These are phyloP conservation scores for Lojkania enalia DNA, from an alignment of 2,329 filamentous ascomycete species.

Conservation along the genomic window DNA sequence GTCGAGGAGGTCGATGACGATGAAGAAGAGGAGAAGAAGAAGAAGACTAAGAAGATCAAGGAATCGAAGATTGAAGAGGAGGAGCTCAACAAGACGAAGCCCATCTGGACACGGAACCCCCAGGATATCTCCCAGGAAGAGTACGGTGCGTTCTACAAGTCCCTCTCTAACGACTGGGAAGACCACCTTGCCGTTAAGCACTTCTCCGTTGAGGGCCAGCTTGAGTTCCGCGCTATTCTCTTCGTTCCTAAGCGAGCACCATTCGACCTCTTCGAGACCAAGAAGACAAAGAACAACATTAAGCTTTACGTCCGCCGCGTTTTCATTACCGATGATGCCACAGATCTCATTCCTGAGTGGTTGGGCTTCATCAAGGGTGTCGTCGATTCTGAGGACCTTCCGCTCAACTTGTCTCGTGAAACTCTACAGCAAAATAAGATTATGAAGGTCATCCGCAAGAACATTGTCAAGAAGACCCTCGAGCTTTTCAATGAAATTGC, in stretches of 20 bases:
- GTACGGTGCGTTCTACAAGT: slow-evolving; percentile 99
- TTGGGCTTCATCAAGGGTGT: slow-evolving; percentile 99
- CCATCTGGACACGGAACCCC: slow-evolving; percentile 99
- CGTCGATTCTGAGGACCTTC: slow-evolving; percentile 98
- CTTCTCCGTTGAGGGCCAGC: slow-evolving; percentile 99
- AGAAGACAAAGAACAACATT: slow-evolving; percentile 99
- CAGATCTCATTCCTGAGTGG: slow-evolving; percentile 99
- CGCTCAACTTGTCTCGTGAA: slow-evolving; percentile 99
- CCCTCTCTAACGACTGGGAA: slow-evolving; percentile 99
- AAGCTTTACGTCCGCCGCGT: slow-evolving; percentile 99
- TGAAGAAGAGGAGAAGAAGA: slow-evolving; percentile 80
- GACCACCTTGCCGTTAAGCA: slow-evolving; percentile 99
- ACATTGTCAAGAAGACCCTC: slow-evolving; percentile 99
- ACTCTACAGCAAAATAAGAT: slow-evolving; percentile 99
- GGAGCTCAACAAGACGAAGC: slow-evolving; percentile 99
- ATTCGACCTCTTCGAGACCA: slow-evolving; percentile 99
- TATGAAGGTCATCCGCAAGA: slow-evolving; percentile 99
- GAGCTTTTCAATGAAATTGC: slow-evolving; percentile 99
- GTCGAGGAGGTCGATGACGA: slow-evolving; percentile 92
- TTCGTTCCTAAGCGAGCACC: slow-evolving; percentile 99
- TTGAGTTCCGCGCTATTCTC: slow-evolving; percentile 99
- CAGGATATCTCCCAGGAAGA: slow-evolving; percentile 94
- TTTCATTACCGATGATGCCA: slow-evolving; percentile 99
- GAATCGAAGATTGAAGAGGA: slow-evolving; percentile 98
- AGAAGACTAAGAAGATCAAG: slow-evolving; percentile 99